Base-by-base conservation (phyloP, 139 green algal species). In the Chlamydomonas schloesseri region DNA sequence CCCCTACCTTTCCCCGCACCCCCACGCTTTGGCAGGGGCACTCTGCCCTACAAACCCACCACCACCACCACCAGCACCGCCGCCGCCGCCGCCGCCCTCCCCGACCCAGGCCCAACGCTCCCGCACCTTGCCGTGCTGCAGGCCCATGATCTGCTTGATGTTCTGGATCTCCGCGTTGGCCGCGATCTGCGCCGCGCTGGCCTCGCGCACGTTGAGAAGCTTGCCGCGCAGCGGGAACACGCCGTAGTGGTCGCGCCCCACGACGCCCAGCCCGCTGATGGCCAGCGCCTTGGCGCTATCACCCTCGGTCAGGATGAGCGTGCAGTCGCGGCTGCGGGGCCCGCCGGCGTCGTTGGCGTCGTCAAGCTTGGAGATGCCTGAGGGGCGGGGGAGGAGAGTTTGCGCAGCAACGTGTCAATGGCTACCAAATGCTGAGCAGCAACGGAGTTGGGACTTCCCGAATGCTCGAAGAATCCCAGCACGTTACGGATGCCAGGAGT, bases 101-200 rank as follows among this genome's bases (percentile, higher is more conserved):
- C n/a, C n/a, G n/a, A n/a, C n/a, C n/a, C 42, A 50, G 6, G 8
- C 42, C 5, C 42, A 5, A 50, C 42, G 8, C 42, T 8, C 42
- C 14, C 85, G 29, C 47, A 97, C 90, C 91, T 98, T 99, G 87
- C 95, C 96, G 77, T 99, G 97, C 93, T 99, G 96, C 86, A 99
- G 89, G 14, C 98, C 98, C 87, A 99, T 91, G 94, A 99, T 99
- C 93, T 99, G 97, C 91, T 99, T 99, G 92, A 99, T 97, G 93
- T 97, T 91, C 77, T 96, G 95, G 90, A 99, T 99, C 92, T 99
- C 98, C 2, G 93, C 91, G 85, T 99, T 99, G 72, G 96, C 95
- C 55, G 92, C 96, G 82, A 99, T 96, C 87, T 95, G 91, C 3
- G 95, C 88, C 28, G 94, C 93, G 33, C 80, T 96, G 5, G 98